Base-by-base conservation (phyloP, 768 basidiomycete genomes). In the Suillus tomentosus region DNA sequence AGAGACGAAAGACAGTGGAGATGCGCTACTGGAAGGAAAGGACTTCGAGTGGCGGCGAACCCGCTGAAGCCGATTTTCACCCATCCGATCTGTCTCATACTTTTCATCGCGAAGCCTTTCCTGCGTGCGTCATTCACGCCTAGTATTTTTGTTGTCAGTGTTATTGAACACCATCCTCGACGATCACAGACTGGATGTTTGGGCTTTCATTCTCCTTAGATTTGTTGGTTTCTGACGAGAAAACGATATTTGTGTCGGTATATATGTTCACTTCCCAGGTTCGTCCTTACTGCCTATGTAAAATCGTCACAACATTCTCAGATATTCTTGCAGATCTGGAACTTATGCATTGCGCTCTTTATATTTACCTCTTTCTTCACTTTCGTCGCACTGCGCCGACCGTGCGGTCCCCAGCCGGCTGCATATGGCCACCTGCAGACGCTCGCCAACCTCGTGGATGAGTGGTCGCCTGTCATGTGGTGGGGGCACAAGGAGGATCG, bases 341-440 rank as follows among this genome's bases (percentile, higher is more conserved):
- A 76, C 60, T 69, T 73, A 31, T 62, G 71, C 22, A 68, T 2
- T 3, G 65, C 63, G 0, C 68, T 74, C 0, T 64, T 72, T 42
- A 36, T 74, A 15, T 65, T 74, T 45, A 64, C 71, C 9, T 51
- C 73, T 13, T 37, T 62, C 14, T 55, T 76, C 40, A 66, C 67
- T 0, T 48, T 47, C 15, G 36, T 73, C 36, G 70, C 65, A 9
- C 51, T 69, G 17, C 27, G 36, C 40, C 68, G 36, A 37, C 74
- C 68, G 7, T 60, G 27, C 13, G 74, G 74, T 3, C 66, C 71
- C 0, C 76, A 77, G 42, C 76, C 74, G 0, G 73, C 73, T 11
- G 68, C 72, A 22, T 78, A 77, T 37, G 75, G 76, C 3, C 75
- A 77, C 24, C 57, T 78, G 2, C 73, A 76, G 54, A 78, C 74